These are phyloP conservation scores for Sophora flavescens DNA, from an alignment of 306 rosid genomes.

Conservation along the genomic window DNA sequence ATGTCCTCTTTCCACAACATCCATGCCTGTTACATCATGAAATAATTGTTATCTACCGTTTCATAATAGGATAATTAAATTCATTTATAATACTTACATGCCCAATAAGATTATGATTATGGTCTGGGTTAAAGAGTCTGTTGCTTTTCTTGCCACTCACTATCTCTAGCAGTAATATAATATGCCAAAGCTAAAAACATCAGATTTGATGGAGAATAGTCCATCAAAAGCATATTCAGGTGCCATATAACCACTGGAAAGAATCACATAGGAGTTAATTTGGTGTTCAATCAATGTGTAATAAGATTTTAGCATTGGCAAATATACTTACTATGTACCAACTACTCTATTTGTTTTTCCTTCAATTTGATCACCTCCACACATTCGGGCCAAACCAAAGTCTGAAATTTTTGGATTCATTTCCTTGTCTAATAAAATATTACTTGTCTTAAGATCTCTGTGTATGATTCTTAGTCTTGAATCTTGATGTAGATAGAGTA, in stretches of 20 bases:
- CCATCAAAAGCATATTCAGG: slow-evolving; percentile 10
- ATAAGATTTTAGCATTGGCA: no score
- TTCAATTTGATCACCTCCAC: background rate
- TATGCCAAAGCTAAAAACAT: slow-evolving; percentile 19
- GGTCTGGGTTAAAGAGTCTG: background rate
- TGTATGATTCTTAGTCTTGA: background rate
- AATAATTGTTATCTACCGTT: background rate
- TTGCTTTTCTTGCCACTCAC: slow-evolving; percentile 13
- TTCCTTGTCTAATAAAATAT: background rate
- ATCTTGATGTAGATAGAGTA: background rate
- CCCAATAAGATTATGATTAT: background rate
- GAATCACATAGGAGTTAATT: background rate
- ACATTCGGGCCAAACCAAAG: background rate
- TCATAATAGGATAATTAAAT: background rate
- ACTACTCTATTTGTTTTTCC: background rate
- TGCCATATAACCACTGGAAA: background rate
- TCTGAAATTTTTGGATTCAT: background rate
- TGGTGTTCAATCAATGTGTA: no score
- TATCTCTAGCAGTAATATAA: background rate
- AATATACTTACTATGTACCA: slow-evolving; percentile 10
- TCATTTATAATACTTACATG: background rate
- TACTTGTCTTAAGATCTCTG: background rate
- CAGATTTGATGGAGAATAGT: background rate
- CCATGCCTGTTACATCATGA: slow-evolving; percentile 33
- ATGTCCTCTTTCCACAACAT: slow-evolving; percentile 30